Conservation (phyloP, 2,329 filamentous ascomycete genomes). For the Alternaria sp. region DNA sequence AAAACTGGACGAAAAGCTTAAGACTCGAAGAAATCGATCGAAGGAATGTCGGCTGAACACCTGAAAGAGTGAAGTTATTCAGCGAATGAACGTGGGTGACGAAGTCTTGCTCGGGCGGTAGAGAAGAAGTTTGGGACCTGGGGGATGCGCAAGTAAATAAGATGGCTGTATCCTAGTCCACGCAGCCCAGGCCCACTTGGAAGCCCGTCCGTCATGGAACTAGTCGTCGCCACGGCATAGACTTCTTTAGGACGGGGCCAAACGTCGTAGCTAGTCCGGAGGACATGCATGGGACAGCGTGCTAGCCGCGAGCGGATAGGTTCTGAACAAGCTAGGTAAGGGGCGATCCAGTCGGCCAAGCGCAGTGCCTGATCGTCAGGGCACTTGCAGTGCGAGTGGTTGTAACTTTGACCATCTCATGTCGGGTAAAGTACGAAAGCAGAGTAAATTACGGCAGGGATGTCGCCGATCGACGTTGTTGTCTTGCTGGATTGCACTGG, state of each 20-base stretch:
- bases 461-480: constrained; percentile 27
- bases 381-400: constrained; percentile 26
- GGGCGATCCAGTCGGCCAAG: constrained; percentile 39
- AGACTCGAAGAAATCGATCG: constrained; percentile 30
- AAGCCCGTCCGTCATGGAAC: constrained; percentile 40
- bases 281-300: constrained; percentile 35
- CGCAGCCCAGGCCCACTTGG: constrained; percentile 39
- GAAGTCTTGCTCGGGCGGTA: constrained; percentile 50
- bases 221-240: constrained; percentile 46
- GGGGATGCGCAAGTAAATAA: constrained; percentile 50
- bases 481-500: constrained; percentile 14
- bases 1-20: constrained; percentile 21
- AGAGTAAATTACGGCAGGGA: constrained; percentile 41
- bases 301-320: constrained; percentile 33
- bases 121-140: constrained; percentile 33
- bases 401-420: constrained; percentile 36
- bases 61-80: constrained; percentile 53
- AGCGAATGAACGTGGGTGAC: constrained; percentile 49
- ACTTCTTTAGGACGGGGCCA: constrained; percentile 42
- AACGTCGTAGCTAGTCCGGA: constrained; percentile 45
- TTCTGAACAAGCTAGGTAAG: constrained; percentile 29
- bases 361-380: constrained; percentile 46
- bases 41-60: constrained; percentile 51
- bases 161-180: constrained; percentile 38
- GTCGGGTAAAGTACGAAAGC: constrained; percentile 38